Evolutionary conservation across 73 alveolate species (phyloP), one percentile per base, ranked within the genome.

Genomic region (Stentor roeselii): DNA sequence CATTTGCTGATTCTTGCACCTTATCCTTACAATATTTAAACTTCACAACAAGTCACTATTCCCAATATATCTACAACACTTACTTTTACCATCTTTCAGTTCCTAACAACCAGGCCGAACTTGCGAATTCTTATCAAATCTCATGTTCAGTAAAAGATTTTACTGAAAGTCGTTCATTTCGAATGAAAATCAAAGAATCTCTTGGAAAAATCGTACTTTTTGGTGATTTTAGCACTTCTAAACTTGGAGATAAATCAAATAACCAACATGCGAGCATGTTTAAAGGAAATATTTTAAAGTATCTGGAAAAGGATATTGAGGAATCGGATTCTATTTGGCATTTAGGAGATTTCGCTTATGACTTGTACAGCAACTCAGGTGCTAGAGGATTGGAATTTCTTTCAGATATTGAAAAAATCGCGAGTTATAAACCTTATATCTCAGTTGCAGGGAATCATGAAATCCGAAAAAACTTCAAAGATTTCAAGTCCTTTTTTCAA

Each of bases 291-390:
- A 2, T 67, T 21, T 34, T 67, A 67, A 67, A 27, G 11, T 15
- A 15, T 30, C 11, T 67, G 11, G n/a, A 21, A 67, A 67, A 67
- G 14, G 80, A 67, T 21, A 1, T 21, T 21, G 37, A 21, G 27
- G 42, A 21, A 21, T n/a, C 34, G 1, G 14, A 36, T 21, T 14
- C 27, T n/a, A 67, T 67, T 67, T 67, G 80, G 80, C 80, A 67
- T 32, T 67, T 67, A 32, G 80, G 80, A 34, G 80, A 67, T 40
- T 27, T 67, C 2, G 80, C 80, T 30, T 67, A 67, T 67, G 80
- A 67, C 34, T 67, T 67, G 2, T 67, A 30, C 34, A 67, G 80
- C 34, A n/a, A 30, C 37, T 1, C 21, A 1, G 80, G 80, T 21
- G 21, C 41, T 27, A 67, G 80, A 67, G 80, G 80, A 21, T 36